These are phyloP conservation scores for Chaetomium tenue DNA, from an alignment of 495 filamentous ascomycete genomes.

Conservation along the genomic window DNA sequence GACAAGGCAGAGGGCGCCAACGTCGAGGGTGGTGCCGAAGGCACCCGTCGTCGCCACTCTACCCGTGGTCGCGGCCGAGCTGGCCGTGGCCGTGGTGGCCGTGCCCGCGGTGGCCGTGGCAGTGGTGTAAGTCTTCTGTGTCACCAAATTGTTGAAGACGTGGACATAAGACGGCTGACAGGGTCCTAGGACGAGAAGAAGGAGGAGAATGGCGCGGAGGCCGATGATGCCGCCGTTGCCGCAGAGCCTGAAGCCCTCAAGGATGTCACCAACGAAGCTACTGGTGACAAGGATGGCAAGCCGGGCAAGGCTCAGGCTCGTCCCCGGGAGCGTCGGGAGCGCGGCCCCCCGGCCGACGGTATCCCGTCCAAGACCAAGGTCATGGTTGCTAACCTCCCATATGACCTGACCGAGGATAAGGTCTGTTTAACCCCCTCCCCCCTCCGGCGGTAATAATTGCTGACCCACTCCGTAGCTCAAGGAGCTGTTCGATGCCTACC, in stretches of 20 bases:
- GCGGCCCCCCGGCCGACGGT: slow-evolving; percentile 94
- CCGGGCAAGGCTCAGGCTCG: slow-evolving; percentile 47
- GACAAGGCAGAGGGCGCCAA: slow-evolving; percentile 69
- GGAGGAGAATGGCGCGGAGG: slow-evolving; percentile 46
- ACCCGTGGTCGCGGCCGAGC: slow-evolving; percentile 70
- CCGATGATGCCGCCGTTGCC: slow-evolving; percentile 47
- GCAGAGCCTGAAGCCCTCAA: slow-evolving; percentile 51
- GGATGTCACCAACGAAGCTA: slow-evolving; percentile 53
- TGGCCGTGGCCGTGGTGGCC: slow-evolving; percentile 67
- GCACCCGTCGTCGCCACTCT: slow-evolving; percentile 73
- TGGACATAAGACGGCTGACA: slow-evolving; percentile 22
- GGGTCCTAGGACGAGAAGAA: slow-evolving; percentile 45
- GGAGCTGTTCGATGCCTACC: slow-evolving; percentile 88
- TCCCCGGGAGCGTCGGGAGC: slow-evolving; percentile 67
- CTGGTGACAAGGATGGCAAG: slow-evolving; percentile 50
- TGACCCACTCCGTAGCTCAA: slow-evolving; percentile 70
- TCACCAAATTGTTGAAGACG: neutral
- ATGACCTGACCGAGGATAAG: slow-evolving; percentile 96
- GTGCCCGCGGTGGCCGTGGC: slow-evolving; percentile 69
- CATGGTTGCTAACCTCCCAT: slow-evolving; percentile 99
- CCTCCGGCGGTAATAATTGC: slow-evolving; percentile 18
- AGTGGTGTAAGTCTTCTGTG: slow-evolving; percentile 55
- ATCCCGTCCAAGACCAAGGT: slow-evolving; percentile 99
- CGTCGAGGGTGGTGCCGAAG: slow-evolving; percentile 64
- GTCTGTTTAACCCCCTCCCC: slow-evolving; percentile 42